Evolutionary conservation across 1,284 basidiomycete species (phyloP).

Genomic region (Ceratobasidium sp.): DNA sequence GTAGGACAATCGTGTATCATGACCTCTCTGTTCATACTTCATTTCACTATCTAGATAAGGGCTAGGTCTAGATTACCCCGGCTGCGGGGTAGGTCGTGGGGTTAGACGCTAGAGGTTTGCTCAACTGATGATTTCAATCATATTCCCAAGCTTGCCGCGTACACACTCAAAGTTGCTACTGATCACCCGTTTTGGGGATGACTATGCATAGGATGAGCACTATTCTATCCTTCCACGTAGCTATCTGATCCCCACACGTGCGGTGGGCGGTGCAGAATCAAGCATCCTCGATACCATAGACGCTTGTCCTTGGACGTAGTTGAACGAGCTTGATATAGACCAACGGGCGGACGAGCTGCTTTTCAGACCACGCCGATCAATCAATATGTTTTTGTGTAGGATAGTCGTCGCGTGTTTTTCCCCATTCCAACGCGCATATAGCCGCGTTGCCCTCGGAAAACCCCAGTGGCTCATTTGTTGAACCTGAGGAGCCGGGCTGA

Average conservation of each 20-base stretch:
- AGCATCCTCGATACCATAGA: background rate
- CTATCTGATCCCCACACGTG: background rate
- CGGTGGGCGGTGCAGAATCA: slow-evolving; percentile 3
- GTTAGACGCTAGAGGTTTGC: slow-evolving; percentile 2
- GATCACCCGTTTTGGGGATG: background rate
- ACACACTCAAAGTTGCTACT: background rate
- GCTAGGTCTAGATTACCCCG: background rate
- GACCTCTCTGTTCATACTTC: slow-evolving; percentile 18
- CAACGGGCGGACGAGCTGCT: background rate
- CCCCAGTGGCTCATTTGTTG: background rate
- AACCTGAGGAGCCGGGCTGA: background rate
- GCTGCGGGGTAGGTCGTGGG: slow-evolving; percentile 2
- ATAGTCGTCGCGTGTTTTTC: background rate
- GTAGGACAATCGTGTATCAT: slow-evolving; percentile 43
- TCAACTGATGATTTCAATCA: background rate
- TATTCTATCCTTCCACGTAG: too few species aligned
- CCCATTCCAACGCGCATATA: background rate
- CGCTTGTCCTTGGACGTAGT: background rate
- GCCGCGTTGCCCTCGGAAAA: background rate
- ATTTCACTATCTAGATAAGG: slow-evolving; percentile 9
- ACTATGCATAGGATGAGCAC: background rate
- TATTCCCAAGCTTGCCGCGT: slow-evolving; percentile 12
- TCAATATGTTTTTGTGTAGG: too few species aligned
- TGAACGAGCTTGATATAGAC: background rate
- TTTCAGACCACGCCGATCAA: background rate